phyloP scores from a whole-genome alignment of 805 yeast species.

The Candida awuae region DNA sequence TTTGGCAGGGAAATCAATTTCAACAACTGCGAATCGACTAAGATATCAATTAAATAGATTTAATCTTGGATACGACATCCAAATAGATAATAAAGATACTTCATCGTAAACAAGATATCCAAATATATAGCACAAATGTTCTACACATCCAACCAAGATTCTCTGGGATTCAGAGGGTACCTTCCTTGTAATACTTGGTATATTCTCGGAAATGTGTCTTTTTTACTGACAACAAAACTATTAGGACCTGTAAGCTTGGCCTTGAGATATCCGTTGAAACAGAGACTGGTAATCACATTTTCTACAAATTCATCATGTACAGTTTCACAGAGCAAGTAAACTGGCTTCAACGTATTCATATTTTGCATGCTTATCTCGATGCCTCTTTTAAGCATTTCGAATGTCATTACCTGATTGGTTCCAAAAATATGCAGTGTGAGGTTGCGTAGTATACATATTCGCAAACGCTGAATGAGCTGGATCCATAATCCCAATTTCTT shows the following conservation, averaged over 20 bases:
- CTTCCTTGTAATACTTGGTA: slow-evolving; percentile 16
- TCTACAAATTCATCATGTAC: slow-evolving; percentile 39
- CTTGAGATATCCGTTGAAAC: slow-evolving; percentile 45
- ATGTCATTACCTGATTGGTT: slow-evolving; percentile 14
- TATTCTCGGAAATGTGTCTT: slow-evolving; percentile 24
- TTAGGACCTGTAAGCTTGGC: slow-evolving; percentile 36
- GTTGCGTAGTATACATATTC: slow-evolving; percentile 41
- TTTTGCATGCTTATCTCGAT: slow-evolving; percentile 19
- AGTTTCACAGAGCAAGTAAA: slow-evolving; percentile 16
- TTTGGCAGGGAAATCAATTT: no score
- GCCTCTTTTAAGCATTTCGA: slow-evolving; percentile 20
- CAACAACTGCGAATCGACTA: no score
- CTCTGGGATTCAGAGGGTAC: slow-evolving; percentile 18
- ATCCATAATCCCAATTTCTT: slow-evolving; percentile 32
- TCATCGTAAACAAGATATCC: no score
- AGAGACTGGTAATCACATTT: slow-evolving; percentile 41
- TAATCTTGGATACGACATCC: no score
- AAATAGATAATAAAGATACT: background rate
- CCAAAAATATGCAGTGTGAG: slow-evolving; percentile 21
- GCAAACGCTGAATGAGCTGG: slow-evolving; percentile 38
- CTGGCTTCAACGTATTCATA: slow-evolving; percentile 3
- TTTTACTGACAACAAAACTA: slow-evolving; percentile 25
- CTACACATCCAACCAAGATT: slow-evolving; percentile 24
- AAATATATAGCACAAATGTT: no score
- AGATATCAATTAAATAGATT: no score